A percentile compares a stretch with the other conserved stretches of the same genome.
Evolutionary conservation across 768 basidiomycete genomes (phyloP).

Genomic region (Kwoniella mangroviensis): DNA sequence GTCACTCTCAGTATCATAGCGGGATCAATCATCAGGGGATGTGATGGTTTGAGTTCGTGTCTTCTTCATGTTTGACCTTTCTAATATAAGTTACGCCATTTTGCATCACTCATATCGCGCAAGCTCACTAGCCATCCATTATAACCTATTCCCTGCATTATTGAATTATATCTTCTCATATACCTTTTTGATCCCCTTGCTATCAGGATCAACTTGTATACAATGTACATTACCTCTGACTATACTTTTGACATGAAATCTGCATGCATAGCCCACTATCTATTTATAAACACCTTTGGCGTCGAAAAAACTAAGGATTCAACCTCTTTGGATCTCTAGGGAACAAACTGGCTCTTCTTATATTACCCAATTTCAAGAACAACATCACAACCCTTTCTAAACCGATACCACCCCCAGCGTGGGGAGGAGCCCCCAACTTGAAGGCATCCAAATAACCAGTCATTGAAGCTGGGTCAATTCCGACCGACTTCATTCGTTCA

Average conservation of each 20-base stretch:
- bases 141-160: not conserved
- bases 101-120: not conserved
- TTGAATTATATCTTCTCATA: not conserved
- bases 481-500: slow-evolving; percentile 82
- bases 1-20: no score
- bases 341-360: slow-evolving; percentile 89
- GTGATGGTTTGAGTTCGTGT: no score
- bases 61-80: not conserved
- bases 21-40: no score
- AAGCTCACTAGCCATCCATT: not conserved
- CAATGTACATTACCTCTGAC: not conserved
- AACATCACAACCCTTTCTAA: slow-evolving; percentile 95
- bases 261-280: not conserved
- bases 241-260: no score
- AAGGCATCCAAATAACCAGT: slow-evolving; percentile 91
- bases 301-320: slow-evolving; percentile 66
- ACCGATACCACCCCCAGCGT: slow-evolving; percentile 93
- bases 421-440: slow-evolving; percentile 90
- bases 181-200: not conserved
- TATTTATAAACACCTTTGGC: not conserved
- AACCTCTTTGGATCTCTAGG: slow-evolving; percentile 95
- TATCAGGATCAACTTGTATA: not conserved
- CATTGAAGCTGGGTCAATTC: slow-evolving; percentile 91
- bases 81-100: not conserved
- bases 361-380: slow-evolving; percentile 95